Base-by-base conservation (phyloP, 495 filamentous ascomycete species). In the Lophiotrema nucula region DNA sequence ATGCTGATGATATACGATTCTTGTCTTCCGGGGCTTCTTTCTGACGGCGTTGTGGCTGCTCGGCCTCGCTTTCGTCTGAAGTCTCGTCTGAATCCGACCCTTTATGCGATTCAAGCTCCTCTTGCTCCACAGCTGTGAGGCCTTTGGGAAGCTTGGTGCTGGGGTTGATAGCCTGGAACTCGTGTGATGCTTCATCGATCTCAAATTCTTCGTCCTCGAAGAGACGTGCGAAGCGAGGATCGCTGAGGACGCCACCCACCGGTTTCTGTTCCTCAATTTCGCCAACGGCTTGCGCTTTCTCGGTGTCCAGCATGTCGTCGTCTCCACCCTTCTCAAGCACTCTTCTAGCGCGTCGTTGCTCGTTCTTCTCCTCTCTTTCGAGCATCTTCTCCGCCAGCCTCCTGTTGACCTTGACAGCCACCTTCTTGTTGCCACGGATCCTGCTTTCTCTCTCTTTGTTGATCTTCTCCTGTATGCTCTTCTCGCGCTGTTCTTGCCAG, bases 151-250 rank as follows among this genome's bases (percentile, higher is more conserved):
- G n/a, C 28, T 71, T 74, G 10, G 82, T 95, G 70, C 88, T 93
- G 25, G 95, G 90, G 69, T 97, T 97, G 69, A 93, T 81, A 33
- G 84, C 77, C 38, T 84, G 79, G 77, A 95, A 99, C 69, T 97
- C 95, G 42, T 81, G 73, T 44, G 87, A 92, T n/a, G 71, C 83
- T 70, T 97, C 93, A 62, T 99, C 92, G 42, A 99, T 85, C 49
- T 83, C 85, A 71, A 96, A 97, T 38, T 95, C 92, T 65, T 88
- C 83, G 64, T 97, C 90, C 69, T 96, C 83, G 76, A 99, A 99
- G 49, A 99, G 75, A 37, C 82, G 80, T 60, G 79, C 77, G 82
- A 99, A 99, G 71, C 95, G 91, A 52, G 80, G 76, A 70, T 97
- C 95, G 28, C 80, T 79, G 24, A 97, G 81, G 5, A 95, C 74